These are phyloP conservation scores for Hymenoscyphus salicellus DNA, from an alignment of 2,329 filamentous ascomycete genomes.

Conservation along the genomic window DNA sequence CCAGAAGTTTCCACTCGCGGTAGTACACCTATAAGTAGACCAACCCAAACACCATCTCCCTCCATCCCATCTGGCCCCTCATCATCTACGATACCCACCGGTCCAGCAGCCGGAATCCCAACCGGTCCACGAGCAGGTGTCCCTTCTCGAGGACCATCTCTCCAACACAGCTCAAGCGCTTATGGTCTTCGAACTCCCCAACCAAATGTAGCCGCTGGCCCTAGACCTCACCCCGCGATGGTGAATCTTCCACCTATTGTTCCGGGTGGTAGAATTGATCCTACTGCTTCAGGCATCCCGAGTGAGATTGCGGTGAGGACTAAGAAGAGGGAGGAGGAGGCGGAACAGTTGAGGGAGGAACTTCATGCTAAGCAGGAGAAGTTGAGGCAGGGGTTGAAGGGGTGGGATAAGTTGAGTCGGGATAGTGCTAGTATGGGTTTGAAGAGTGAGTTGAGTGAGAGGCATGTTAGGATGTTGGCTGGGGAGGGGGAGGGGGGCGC, in stretches of 20 bases:
- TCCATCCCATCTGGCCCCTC: constrained; percentile 25
- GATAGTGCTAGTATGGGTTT: constrained; percentile 31
- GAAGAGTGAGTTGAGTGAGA: constrained; percentile 35
- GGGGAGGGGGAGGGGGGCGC: constrained; percentile 37
- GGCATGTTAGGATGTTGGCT: constrained; percentile 35
- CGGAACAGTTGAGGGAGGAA: constrained; percentile 32
- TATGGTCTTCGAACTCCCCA: constrained; percentile 23
- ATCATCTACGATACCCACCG: constrained; percentile 28
- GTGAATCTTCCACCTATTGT: constrained; percentile 35
- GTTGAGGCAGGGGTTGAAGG: constrained; percentile 31
- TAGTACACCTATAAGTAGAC: constrained; percentile 22
- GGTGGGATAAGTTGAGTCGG: constrained; percentile 34
- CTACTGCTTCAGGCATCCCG: constrained; percentile 32
- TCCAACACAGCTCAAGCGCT: constrained; percentile 29
- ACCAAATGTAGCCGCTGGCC: constrained; percentile 22
- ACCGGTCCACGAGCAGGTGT: constrained; percentile 34
- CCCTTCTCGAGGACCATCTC: constrained; percentile 26
- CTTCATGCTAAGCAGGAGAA: constrained; percentile 35
- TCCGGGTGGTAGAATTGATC: constrained; percentile 34
- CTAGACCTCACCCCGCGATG: constrained; percentile 36
- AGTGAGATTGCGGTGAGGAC: constrained; percentile 29
- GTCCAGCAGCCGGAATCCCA: constrained; percentile 32
- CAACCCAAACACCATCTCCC: constrained; percentile 30
- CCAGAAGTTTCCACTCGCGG: constrained; percentile 23
- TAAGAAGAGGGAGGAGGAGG: constrained; percentile 36